Conservation (phyloP, 148 eudicot species). For the Vaccinium darrowii region DNA sequence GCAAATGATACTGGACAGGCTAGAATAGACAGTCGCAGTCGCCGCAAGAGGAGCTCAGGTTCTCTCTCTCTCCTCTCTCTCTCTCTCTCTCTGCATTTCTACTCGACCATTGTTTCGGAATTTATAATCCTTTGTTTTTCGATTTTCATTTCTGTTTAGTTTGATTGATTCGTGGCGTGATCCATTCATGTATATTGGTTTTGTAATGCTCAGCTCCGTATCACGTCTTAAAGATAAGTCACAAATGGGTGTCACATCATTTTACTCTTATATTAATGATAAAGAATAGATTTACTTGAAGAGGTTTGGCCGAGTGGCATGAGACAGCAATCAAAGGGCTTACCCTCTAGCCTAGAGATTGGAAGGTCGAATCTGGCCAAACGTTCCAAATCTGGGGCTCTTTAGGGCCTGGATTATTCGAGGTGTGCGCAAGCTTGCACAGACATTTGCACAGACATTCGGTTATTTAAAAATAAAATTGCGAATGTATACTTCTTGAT, state of each 20-base stretch:
- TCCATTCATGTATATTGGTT: neutral
- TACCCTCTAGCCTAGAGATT: no score
- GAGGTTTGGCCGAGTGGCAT: no score
- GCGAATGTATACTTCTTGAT: neutral
- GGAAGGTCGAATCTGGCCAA: no score
- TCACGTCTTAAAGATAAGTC: neutral
- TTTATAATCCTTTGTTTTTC: neutral
- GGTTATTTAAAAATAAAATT: no score
- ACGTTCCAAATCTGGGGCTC: no score
- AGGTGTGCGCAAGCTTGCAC: no score
- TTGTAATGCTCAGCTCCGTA: neutral
- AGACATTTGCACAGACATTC: no score
- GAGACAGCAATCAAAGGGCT: no score
- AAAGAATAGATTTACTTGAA: no score
- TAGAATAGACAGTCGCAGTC: neutral
- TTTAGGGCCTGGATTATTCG: no score
- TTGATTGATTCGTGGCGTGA: neutral
- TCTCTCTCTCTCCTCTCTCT: neutral
- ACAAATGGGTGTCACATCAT: neutral
- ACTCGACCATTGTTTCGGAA: neutral
- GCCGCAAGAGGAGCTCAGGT: conserved; percentile 14
- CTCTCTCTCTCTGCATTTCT: no score
- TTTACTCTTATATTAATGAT: no score
- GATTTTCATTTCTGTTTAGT: neutral
- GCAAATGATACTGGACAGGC: neutral